Percentiles rank a stretch among this genome's conserved stretches.
Evolutionary conservation across 805 yeast species (phyloP).

Genomic region (Pichia kluyveri): DNA sequence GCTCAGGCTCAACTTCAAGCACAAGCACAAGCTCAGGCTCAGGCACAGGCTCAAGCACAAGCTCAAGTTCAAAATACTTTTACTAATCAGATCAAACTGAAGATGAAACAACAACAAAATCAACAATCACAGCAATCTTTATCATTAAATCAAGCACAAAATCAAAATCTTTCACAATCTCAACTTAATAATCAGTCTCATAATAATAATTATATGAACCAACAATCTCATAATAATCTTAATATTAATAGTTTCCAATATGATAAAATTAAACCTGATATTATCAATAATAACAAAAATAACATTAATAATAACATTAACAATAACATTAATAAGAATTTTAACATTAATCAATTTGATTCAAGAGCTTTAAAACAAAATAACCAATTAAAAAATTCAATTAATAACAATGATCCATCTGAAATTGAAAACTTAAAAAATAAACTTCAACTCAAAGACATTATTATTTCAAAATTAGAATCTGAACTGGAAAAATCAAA

Average conservation of each 20-base stretch:
- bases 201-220: background rate
- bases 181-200: background rate
- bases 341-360: background rate
- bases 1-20: background rate
- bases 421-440: constrained; percentile 34
- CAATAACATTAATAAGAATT: background rate
- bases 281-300: background rate
- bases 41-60: no score
- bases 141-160: background rate
- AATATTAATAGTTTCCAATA: background rate
- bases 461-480: constrained; percentile 38
- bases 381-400: background rate
- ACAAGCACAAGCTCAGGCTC: background rate
- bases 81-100: no score
- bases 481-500: constrained; percentile 33
- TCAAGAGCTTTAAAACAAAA: constrained; percentile 1
- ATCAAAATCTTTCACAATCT: background rate
- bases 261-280: background rate
- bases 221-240: background rate
- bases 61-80: no score
- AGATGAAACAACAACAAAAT: no score
- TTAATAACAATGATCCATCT: constrained; percentile 7
- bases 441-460: constrained; percentile 48
- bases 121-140: no score
- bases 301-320: no score